These are phyloP conservation scores for Croton laevigatus DNA, from an alignment of 441 rosid genomes.

Conservation along the genomic window DNA sequence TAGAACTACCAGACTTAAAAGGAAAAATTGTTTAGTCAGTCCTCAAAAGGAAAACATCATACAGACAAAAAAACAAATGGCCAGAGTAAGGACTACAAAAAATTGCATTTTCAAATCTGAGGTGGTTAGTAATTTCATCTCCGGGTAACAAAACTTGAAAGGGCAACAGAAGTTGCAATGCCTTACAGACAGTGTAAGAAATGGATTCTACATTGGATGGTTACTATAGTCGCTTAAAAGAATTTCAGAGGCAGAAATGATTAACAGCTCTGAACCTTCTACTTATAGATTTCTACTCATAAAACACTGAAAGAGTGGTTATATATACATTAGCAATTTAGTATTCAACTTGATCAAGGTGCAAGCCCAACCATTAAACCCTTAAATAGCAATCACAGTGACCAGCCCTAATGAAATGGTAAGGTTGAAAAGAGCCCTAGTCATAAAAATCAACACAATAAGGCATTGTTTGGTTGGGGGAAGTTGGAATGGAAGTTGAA, in stretches of 20 bases:
- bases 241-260: not conserved
- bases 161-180: not conserved
- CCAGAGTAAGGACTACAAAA: not conserved
- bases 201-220: not conserved
- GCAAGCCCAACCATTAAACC: not conserved
- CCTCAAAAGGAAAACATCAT: not conserved
- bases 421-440: not conserved
- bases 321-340: not conserved
- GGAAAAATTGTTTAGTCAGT: not conserved
- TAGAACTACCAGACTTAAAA: not conserved
- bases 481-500: no score
- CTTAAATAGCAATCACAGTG: not conserved
- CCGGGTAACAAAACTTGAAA: not conserved
- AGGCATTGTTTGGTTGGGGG: no score
- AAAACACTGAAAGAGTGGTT: not conserved
- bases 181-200: not conserved
- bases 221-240: not conserved
- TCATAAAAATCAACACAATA: not conserved
- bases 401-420: no score
- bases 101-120: not conserved
- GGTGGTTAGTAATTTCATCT: not conserved
- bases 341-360: not conserved
- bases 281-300: not conserved
- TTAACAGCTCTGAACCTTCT: not conserved
- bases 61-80: not conserved